Conservation (phyloP, 164 flowering plant genomes). For the Pachysandra terminalis region DNA sequence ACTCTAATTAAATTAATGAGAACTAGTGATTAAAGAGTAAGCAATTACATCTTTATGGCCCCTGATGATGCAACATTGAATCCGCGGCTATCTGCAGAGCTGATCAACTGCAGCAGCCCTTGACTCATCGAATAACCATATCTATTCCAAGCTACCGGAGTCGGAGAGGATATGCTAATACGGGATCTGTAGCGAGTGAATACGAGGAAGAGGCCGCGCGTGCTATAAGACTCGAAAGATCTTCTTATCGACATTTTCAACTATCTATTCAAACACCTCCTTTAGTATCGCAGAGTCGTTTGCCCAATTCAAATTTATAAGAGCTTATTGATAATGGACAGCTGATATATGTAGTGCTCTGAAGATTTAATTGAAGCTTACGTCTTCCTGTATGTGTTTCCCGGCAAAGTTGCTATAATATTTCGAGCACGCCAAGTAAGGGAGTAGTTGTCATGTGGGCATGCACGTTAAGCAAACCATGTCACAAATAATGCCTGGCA, state of each 20-base stretch:
- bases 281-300: too few species aligned
- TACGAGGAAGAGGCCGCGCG: conserved; percentile 10
- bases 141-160: not conserved
- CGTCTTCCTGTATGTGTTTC: too few species aligned
- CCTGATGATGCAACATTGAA: not conserved
- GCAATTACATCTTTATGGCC: conserved; percentile 12
- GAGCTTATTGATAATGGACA: too few species aligned
- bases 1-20: not conserved
- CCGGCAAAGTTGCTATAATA: too few species aligned
- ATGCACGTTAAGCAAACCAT: too few species aligned
- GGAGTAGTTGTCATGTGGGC: too few species aligned
- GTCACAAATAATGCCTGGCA: too few species aligned
- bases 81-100: conserved; percentile 1
- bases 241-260: conserved; percentile 18
- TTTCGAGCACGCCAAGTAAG: too few species aligned
- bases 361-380: too few species aligned
- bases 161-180: not conserved
- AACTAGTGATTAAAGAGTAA: not conserved
- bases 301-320: too few species aligned
- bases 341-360: too few species aligned
- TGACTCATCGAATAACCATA: conserved; percentile 3
- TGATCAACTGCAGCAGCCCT: conserved; percentile 18
- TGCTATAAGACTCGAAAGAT: conserved; percentile 10
- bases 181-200: conserved; percentile 9
- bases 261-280: too few species aligned